These are phyloP conservation scores for Cinchona pubescens DNA, from an alignment of 257 asterid species.

Conservation along the genomic window DNA sequence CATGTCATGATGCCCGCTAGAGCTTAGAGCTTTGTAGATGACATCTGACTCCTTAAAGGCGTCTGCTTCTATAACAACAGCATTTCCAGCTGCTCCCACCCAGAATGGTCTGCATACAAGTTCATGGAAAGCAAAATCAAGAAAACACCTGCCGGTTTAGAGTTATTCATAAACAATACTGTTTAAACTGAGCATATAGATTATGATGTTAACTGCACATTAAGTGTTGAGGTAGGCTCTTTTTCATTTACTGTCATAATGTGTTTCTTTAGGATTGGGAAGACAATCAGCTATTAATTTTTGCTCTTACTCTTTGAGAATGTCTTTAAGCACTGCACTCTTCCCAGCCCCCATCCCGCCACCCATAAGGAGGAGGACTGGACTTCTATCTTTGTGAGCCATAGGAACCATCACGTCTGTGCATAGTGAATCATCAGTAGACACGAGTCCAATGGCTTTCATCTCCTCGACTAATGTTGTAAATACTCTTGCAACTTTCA, in stretches of 20 bases:
- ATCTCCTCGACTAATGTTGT: constrained; percentile 93
- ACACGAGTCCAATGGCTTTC: constrained; percentile 87
- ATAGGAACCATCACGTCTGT: constrained; percentile 95
- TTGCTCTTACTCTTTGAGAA: constrained; percentile 81
- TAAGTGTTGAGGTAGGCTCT: background rate
- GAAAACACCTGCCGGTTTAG: background rate
- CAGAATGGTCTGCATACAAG: constrained; percentile 69
- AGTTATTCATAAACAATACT: background rate
- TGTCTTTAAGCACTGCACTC: constrained; percentile 89
- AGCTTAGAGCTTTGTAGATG: constrained; percentile 88
- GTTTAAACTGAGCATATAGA: background rate
- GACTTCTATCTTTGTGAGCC: constrained; percentile 93
- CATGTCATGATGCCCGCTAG: constrained; percentile 91
- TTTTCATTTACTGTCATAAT: background rate
- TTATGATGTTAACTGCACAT: background rate
- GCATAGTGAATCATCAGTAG: constrained; percentile 79
- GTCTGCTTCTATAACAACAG: constrained; percentile 90
- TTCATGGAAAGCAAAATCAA: background rate
- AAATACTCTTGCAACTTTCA: constrained; percentile 91
- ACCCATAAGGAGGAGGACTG: constrained; percentile 92
- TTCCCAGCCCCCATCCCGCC: constrained; percentile 99
- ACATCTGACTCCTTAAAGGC: constrained; percentile 96
- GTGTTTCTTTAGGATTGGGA: background rate
- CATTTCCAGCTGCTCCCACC: constrained; percentile 81
- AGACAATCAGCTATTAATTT: background rate